Evolutionary conservation across 2,329 filamentous ascomycete species (phyloP).

Genomic region (Celoporthe dispersa): DNA sequence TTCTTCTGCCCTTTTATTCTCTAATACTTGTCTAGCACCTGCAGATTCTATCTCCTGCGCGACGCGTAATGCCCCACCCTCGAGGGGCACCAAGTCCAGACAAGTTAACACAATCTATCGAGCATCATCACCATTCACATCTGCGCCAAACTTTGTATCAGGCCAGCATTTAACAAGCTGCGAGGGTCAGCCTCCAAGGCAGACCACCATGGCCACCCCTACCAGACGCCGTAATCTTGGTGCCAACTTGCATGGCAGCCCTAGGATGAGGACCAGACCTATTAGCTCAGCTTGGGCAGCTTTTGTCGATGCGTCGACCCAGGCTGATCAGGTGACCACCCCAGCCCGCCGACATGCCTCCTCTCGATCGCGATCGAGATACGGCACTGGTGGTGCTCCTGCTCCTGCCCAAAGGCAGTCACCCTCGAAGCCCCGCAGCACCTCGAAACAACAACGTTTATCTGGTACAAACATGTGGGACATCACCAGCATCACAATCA

Average conservation of each 20-base stretch:
- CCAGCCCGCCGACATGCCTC: background rate
- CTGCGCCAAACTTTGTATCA: background rate
- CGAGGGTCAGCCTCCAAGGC: background rate
- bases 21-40: background rate
- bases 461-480: background rate
- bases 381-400: conserved; percentile 4
- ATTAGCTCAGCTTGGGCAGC: background rate
- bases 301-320: background rate
- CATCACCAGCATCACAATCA: conserved; percentile 38
- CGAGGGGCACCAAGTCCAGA: background rate
- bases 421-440: background rate
- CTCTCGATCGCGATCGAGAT: background rate
- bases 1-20: background rate
- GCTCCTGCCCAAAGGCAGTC: background rate
- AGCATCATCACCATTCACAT: background rate
- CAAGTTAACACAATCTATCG: background rate
- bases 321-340: background rate
- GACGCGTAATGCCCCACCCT: background rate
- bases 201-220: background rate
- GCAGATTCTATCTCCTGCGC: background rate
- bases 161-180: background rate
- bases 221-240: background rate
- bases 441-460: background rate
- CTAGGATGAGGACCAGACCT: background rate
- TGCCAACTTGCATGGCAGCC: background rate